Conservation (phyloP, 139 green algal species). For the Coelastrella sp. region DNA sequence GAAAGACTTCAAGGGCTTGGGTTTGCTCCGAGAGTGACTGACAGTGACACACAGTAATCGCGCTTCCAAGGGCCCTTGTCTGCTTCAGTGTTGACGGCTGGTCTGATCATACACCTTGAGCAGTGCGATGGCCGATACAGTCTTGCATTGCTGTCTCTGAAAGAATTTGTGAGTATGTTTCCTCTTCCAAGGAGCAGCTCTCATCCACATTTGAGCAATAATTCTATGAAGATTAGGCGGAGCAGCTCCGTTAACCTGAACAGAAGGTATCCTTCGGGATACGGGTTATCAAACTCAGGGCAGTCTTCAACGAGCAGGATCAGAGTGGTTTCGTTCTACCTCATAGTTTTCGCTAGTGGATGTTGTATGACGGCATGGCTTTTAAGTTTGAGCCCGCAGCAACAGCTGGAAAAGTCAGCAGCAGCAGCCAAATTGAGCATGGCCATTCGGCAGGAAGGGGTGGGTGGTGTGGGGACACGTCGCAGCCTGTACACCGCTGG, state of each 20-base stretch:
- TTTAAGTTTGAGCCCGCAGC: constrained; percentile 36
- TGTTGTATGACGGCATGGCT: constrained; percentile 34
- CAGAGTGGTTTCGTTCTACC: constrained; percentile 28
- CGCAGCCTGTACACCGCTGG: constrained; percentile 27
- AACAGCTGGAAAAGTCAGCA: constrained; percentile 17
- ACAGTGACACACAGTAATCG: too few species aligned
- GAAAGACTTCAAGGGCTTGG: too few species aligned
- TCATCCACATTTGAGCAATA: background rate
- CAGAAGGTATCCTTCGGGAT: background rate
- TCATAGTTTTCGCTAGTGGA: constrained; percentile 36
- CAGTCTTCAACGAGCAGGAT: background rate
- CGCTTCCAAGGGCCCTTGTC: too few species aligned
- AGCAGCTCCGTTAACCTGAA: background rate
- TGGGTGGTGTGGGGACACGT: background rate
- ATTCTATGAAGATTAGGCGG: constrained; percentile 18
- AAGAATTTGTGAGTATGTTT: background rate
- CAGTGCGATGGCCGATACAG: too few species aligned
- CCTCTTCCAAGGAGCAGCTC: constrained; percentile 2
- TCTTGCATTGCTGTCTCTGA: constrained; percentile 10
- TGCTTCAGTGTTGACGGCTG: too few species aligned
- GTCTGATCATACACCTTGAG: too few species aligned
- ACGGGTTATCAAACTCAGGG: background rate
- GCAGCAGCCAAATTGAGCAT: constrained; percentile 15
- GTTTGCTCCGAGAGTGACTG: too few species aligned
- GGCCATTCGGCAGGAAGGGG: background rate